Evolutionary conservation across 257 asterid species (phyloP).

Genomic region (Anisodus acutangulus): DNA sequence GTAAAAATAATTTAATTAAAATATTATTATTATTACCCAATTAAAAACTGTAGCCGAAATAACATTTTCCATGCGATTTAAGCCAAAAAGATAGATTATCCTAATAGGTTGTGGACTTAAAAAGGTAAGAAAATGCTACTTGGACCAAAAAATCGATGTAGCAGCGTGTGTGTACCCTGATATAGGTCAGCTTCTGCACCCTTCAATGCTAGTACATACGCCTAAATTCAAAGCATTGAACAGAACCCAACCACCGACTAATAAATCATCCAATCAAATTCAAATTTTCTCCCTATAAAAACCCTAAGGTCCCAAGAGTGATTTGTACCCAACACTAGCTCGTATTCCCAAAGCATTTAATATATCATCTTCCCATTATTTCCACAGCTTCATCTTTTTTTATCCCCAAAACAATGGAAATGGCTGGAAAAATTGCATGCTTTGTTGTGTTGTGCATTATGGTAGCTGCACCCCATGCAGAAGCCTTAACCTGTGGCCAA

Average conservation of each 20-base stretch:
- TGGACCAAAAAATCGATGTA: no score
- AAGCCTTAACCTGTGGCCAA: constrained; percentile 42
- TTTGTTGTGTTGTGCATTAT: constrained; percentile 34
- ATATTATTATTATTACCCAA: no score
- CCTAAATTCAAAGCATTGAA: constrained; percentile 1
- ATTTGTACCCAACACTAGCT: not conserved
- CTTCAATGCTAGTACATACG: not conserved
- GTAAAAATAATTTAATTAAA: no score
- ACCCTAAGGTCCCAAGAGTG: not conserved
- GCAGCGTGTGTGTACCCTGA: not conserved
- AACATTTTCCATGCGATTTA: no score
- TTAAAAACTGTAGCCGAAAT: no score
- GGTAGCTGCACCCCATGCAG: constrained; percentile 36
- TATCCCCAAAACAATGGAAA: not conserved
- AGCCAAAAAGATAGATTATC: no score
- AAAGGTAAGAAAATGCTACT: no score
- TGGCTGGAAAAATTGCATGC: not conserved
- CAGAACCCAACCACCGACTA: constrained; percentile 5
- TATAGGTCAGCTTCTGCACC: not conserved
- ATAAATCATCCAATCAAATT: not conserved
- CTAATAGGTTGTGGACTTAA: no score
- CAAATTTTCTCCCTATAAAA: not conserved
- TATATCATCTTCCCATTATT: not conserved
- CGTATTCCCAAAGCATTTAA: not conserved
- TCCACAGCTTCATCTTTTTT: not conserved